Evolutionary conservation across 2,329 filamentous ascomycete species (phyloP).

Genomic region (Ceratocystis albifundus): DNA sequence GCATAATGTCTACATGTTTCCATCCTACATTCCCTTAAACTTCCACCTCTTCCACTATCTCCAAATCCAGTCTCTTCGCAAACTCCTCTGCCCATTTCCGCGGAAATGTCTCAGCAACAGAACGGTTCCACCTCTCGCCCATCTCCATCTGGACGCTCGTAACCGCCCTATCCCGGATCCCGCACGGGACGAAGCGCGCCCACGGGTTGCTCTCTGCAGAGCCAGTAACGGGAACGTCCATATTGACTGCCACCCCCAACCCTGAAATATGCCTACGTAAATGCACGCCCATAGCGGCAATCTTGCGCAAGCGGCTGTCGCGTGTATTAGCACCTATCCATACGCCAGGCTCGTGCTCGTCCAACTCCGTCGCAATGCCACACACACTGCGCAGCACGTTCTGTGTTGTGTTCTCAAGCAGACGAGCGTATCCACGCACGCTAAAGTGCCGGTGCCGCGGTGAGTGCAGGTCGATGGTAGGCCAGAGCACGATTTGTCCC

Average conservation of each 20-base stretch:
- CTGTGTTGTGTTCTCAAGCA: slow-evolving; percentile 68
- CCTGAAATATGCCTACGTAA: slow-evolving; percentile 70
- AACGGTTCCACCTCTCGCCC: slow-evolving; percentile 23
- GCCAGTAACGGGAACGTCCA: slow-evolving; percentile 46
- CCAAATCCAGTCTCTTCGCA: slow-evolving; percentile 15
- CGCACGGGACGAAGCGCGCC: slow-evolving; percentile 77
- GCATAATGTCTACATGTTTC: neutral
- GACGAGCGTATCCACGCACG: slow-evolving; percentile 63
- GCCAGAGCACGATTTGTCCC: slow-evolving; percentile 86
- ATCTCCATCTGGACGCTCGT: slow-evolving; percentile 58
- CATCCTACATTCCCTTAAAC: slow-evolving; percentile 25
- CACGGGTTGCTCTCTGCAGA: slow-evolving; percentile 39
- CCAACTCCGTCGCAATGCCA: slow-evolving; percentile 45
- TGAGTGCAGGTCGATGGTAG: slow-evolving; percentile 67
- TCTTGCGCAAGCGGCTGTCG: slow-evolving; percentile 46
- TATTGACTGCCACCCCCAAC: slow-evolving; percentile 73
- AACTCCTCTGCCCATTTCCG: slow-evolving; percentile 19
- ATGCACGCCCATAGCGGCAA: slow-evolving; percentile 87
- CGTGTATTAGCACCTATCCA: slow-evolving; percentile 44
- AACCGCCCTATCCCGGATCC: slow-evolving; percentile 64
- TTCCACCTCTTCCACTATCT: slow-evolving; percentile 6
- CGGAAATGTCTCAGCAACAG: slow-evolving; percentile 11
- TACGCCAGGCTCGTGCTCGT: slow-evolving; percentile 72
- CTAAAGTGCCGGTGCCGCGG: slow-evolving; percentile 45
- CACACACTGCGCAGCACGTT: slow-evolving; percentile 46